phyloP scores from a whole-genome alignment of 2,329 filamentous ascomycete species.

The Aphanoascus verrucosus region DNA sequence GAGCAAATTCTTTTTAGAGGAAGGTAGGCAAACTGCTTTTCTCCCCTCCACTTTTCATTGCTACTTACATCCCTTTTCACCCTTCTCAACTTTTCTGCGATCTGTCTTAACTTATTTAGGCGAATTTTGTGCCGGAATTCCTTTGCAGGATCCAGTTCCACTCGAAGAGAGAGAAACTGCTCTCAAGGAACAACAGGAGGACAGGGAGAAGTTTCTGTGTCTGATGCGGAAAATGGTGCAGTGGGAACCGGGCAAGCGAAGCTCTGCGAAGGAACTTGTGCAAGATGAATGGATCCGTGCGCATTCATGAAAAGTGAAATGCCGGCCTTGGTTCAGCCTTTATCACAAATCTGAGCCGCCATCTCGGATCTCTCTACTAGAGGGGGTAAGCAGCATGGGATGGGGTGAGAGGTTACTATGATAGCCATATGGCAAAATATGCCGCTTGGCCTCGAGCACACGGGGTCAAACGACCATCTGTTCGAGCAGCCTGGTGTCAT shows the following conservation, averaged over 20 bases:
- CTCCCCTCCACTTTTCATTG: slow-evolving; percentile 1
- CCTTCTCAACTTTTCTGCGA: not conserved
- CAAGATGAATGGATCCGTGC: slow-evolving; percentile 24
- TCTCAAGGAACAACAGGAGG: slow-evolving; percentile 25
- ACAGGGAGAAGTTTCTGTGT: slow-evolving; percentile 24
- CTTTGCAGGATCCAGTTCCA: slow-evolving; percentile 19
- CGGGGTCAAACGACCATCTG: no score
- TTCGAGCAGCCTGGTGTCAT: no score
- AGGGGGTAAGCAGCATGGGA: no score
- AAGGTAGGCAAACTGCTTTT: slow-evolving; percentile 22
- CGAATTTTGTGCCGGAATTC: slow-evolving; percentile 19
- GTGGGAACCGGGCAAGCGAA: slow-evolving; percentile 26
- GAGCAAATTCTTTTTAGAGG: slow-evolving; percentile 32
- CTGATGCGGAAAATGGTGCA: slow-evolving; percentile 31
- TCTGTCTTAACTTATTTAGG: slow-evolving; percentile 20
- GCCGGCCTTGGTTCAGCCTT: slow-evolving; percentile 2
- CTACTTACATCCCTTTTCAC: slow-evolving; percentile 6
- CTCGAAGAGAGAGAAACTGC: slow-evolving; percentile 31
- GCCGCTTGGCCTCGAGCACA: no score
- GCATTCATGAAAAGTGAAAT: slow-evolving; percentile 4
- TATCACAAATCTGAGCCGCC: not conserved
- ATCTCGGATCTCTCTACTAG: slow-evolving; percentile 1
- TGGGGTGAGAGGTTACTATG: no score
- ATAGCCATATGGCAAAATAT: no score
- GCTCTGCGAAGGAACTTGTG: slow-evolving; percentile 23